Conservation (phyloP, 257 asterid genomes). For the Solanum habrochaites region DNA sequence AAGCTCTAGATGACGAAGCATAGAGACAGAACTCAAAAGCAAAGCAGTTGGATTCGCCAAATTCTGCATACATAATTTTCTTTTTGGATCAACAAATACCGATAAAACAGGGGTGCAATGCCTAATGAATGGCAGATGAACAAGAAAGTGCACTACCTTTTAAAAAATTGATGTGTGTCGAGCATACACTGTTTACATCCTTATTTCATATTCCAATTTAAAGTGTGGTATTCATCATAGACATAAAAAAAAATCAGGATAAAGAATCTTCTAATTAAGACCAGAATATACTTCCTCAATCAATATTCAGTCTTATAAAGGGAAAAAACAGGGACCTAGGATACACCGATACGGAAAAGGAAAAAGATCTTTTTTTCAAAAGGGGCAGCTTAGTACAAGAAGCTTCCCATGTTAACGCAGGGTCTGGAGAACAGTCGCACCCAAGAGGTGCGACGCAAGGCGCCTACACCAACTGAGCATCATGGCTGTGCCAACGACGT, state of each 20-base stretch:
- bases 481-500: neutral
- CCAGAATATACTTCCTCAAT: neutral
- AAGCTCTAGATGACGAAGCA: conserved; percentile 73
- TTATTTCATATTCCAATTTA: neutral
- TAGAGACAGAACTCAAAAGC: conserved; percentile 73
- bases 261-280: neutral
- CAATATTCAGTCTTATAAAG: neutral
- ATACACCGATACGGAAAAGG: neutral
- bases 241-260: neutral
- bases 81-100: neutral
- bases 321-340: neutral
- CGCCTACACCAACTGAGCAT: neutral
- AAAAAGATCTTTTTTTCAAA: neutral
- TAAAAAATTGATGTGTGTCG: neutral
- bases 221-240: neutral
- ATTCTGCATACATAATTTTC: conserved; percentile 31
- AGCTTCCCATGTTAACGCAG: neutral
- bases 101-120: neutral
- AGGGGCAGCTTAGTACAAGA: neutral
- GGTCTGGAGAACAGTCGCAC: neutral
- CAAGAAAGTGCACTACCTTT: neutral
- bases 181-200: neutral
- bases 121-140: neutral
- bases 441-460: neutral
- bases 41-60: conserved; percentile 94